Conservation (phyloP, 208 protist genomes). For the Vickermania spadyakhi region DNA sequence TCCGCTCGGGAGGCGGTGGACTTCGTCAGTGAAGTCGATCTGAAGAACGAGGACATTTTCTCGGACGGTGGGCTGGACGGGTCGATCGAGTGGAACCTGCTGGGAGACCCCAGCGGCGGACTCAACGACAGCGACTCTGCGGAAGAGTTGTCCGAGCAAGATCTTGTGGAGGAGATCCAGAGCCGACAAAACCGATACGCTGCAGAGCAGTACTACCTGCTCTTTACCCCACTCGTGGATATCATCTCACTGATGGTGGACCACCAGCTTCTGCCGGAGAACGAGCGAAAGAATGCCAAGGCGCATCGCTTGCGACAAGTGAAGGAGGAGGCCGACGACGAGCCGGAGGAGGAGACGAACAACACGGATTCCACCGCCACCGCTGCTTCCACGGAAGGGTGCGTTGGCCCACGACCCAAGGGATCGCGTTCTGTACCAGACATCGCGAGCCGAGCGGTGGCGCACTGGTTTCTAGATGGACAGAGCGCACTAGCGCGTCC, state of each 20-base stretch:
- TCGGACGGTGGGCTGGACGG: slow-evolving; percentile 6
- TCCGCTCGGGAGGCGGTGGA: neutral
- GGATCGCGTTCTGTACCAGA: neutral
- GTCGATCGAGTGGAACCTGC: slow-evolving; percentile 52
- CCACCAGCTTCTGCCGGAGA: slow-evolving; percentile 29
- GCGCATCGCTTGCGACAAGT: neutral
- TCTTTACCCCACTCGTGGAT: slow-evolving; percentile 76
- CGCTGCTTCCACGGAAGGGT: neutral
- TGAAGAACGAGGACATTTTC: neutral
- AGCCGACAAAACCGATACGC: slow-evolving; percentile 41
- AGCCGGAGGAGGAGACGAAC: neutral
- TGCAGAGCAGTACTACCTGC: slow-evolving; percentile 39
- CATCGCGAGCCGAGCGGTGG: slow-evolving; percentile 8
- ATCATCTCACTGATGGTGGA: slow-evolving; percentile 36
- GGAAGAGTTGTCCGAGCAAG: slow-evolving; percentile 57
- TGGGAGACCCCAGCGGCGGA: slow-evolving; percentile 82
- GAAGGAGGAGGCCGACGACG: neutral
- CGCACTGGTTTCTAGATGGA: slow-evolving; percentile 62
- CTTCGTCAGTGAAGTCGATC: neutral
- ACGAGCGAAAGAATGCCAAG: slow-evolving; percentile 1
- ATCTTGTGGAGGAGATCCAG: slow-evolving; percentile 59
- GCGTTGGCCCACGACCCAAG: neutral
- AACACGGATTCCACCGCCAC: neutral
- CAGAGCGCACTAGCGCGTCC: slow-evolving; percentile 33
- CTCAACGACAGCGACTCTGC: slow-evolving; percentile 39